Evolutionary conservation across 768 basidiomycete genomes (phyloP).

Genomic region (Russula lepida): DNA sequence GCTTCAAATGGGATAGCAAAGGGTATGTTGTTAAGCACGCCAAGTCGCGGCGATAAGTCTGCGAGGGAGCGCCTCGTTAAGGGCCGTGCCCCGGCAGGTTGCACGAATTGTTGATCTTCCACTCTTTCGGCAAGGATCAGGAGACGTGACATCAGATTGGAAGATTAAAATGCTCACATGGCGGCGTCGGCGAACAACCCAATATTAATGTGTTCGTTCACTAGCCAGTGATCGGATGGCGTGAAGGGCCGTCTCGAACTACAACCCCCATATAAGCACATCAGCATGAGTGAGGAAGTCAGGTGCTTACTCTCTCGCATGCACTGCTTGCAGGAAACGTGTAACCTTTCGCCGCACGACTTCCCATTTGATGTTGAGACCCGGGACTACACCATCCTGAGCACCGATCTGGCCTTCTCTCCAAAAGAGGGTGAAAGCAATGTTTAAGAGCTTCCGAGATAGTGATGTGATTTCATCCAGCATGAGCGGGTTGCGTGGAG

Average conservation of each 20-base stretch:
- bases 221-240: slow-evolving; percentile 78
- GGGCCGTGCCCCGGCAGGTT: slow-evolving; percentile 23
- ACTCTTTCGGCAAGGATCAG: slow-evolving; percentile 32
- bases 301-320: slow-evolving; percentile 73
- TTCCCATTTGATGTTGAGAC: slow-evolving; percentile 47
- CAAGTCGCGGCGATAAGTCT: slow-evolving; percentile 74
- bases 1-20: slow-evolving; percentile 91
- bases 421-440: slow-evolving; percentile 77
- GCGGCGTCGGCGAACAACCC: slow-evolving; percentile 79
- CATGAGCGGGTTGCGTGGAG: slow-evolving; percentile 62
- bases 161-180: slow-evolving; percentile 39
- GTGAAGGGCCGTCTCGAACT: slow-evolving; percentile 84
- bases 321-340: slow-evolving; percentile 68
- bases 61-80: slow-evolving; percentile 64
- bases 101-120: slow-evolving; percentile 53
- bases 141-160: not conserved
- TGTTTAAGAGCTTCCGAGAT: slow-evolving; percentile 70
- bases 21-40: slow-evolving; percentile 90
- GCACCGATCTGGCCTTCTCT: slow-evolving; percentile 40
- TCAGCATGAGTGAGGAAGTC: not conserved
- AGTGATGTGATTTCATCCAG: slow-evolving; percentile 75
- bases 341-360: slow-evolving; percentile 69
- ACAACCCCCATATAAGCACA: slow-evolving; percentile 14
- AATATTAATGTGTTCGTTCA: slow-evolving; percentile 51
- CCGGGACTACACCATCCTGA: slow-evolving; percentile 35